phyloP scores from a whole-genome alignment of 441 rosid genomes.

The Bocquillonia castaneifolia region DNA sequence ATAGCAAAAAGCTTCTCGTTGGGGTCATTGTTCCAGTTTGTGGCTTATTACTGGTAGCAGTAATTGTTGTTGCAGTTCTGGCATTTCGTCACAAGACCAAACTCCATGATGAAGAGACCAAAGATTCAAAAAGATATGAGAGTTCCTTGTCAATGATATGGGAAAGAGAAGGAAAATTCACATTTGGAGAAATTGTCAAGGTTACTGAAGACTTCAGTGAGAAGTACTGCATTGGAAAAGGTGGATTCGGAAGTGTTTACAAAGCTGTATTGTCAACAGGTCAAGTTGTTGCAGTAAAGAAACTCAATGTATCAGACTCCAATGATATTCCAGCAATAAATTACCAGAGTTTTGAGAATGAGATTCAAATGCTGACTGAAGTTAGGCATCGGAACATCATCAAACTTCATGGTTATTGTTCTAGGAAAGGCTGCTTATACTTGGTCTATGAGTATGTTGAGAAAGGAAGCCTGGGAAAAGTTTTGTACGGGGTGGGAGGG shows the following conservation, averaged over 20 bases:
- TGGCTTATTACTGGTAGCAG: slow-evolving; percentile 26
- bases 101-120: slow-evolving; percentile 34
- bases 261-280: slow-evolving; percentile 43
- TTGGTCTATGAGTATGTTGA: slow-evolving; percentile 55
- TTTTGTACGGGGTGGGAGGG: slow-evolving; percentile 37
- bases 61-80: slow-evolving; percentile 14
- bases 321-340: slow-evolving; percentile 34
- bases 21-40: slow-evolving; percentile 41
- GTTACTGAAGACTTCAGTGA: slow-evolving; percentile 53
- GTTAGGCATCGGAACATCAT: slow-evolving; percentile 59
- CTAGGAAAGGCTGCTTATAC: slow-evolving; percentile 39
- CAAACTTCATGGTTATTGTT: slow-evolving; percentile 56
- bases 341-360: slow-evolving; percentile 52
- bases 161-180: slow-evolving; percentile 55
- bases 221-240: slow-evolving; percentile 54
- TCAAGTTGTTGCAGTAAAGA: slow-evolving; percentile 57
- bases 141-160: slow-evolving; percentile 40
- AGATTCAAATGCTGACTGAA: slow-evolving; percentile 50
- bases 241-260: slow-evolving; percentile 68
- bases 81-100: slow-evolving; percentile 15
- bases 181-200: slow-evolving; percentile 49
- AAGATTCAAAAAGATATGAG: slow-evolving; percentile 3
- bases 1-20: slow-evolving; percentile 30
- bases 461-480: slow-evolving; percentile 47
- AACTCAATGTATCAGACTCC: slow-evolving; percentile 35